Evolutionary conservation across 192 early-diverging fungal genomes (phyloP), one percentile per base, ranked within the genome.

Genomic region (Backusella sp.): DNA sequence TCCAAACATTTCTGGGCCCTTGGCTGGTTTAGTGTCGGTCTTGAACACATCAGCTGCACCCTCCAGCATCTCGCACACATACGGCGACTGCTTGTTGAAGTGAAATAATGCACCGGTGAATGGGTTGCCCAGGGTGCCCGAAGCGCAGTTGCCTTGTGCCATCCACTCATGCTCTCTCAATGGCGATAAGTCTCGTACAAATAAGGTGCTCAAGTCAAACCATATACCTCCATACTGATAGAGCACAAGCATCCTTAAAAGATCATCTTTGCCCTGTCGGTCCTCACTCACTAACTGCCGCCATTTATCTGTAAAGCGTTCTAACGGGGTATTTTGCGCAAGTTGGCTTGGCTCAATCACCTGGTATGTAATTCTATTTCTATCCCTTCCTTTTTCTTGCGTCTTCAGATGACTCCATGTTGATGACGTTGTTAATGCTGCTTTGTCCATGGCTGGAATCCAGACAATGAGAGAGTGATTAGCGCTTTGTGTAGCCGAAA

Each of bases 81-180:
- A 79, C 4, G 77, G 78, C 12, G 82, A 83, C 0, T 70, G 30
- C 21, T 53, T 66, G 19, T 62, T 42, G 41, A 83, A 83, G 39
- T 78, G 72, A 56, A 79, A 66, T 17, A 83, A 59, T 14, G 67
- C 72, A 4, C 73, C 68, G 44, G 72, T 70, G 15, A 83, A 79
- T 3, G 78, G 78, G 32, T 77, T 79, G 1, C 75, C 78, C 7
- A 76, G 53, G 6, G 44, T 46, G 7, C 26, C 28, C 26, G 70
- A 30, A 26, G 68, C 65, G 26, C 79, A 80, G 42, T 80, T 67
- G n/a, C 75, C 72, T 68, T 80, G 79, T 3, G 70, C 66, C 5
- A 80, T 73, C 79, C 79, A 80, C 49, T 80, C 79, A 62, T 80
- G 71, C 53, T 76, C 79, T 26, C 68, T 44, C 17, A 80, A 53